Evolutionary conservation across 1,139 yeast genomes (phyloP), one percentile per base, ranked within the genome.

Genomic region (Blastobotrys raffinosifermentans): DNA sequence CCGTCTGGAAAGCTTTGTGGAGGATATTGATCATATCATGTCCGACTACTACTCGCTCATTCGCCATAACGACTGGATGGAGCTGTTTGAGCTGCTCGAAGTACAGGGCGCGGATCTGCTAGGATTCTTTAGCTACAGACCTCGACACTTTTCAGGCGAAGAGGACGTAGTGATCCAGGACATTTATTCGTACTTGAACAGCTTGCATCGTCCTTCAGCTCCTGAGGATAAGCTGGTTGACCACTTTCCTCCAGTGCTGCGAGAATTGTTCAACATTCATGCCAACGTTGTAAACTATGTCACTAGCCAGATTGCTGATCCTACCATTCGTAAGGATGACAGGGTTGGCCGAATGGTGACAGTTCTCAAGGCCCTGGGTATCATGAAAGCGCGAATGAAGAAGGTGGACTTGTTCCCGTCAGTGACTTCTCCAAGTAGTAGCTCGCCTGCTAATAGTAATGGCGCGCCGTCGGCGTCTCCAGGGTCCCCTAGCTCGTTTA

Each of bases 41-140:
- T 68, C 75, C 1, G 73, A 74, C 3, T 70, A 81, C 32, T 78
- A 82, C 53, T 67, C 66, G 21, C 72, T 78, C 16, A 73, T 84
- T 18, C 70, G 76, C 22, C 59, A 78, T 13, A 76, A 73, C 43
- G 95, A 89, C 54, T 91, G 97, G 96, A 69, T 86, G 44, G 72
- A 72, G 40, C 72, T 80, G 5, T 83, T 75, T 55, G 93, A 86
- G 54, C 64, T 80, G 2, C 61, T 91, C 38, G 96, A 89, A 55
- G 65, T 74, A 29, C 80, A 83, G 43, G 75, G 77, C 3, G 63
- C 70, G 6, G 71, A 66, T 33, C 65, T 76, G 1, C 64, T 75
- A 15, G 73, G 80, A 2, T 65, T 86, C 40, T 79, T 81, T 56
- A 72, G 73, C 35, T 82, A 77, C 56, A 67, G 69, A 26, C 55